These are phyloP conservation scores for Pichia sp. DNA, from an alignment of 1,139 yeast genomes.

Conservation along the genomic window DNA sequence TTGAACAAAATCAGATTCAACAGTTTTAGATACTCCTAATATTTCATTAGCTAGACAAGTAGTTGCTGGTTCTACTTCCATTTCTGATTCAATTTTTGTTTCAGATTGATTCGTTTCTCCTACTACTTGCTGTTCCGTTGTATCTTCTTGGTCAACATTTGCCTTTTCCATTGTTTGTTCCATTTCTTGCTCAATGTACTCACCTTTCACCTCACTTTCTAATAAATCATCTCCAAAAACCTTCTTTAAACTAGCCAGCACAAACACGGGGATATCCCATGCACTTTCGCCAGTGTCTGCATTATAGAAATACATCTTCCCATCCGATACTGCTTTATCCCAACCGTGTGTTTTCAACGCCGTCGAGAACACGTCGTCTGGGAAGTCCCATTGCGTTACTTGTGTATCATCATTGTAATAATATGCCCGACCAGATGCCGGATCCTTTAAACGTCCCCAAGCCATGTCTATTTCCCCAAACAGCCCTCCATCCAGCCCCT, in stretches of 20 bases:
- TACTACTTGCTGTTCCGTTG: neutral
- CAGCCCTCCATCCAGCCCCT: no score
- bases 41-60: slow-evolving; percentile 8
- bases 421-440: slow-evolving; percentile 57
- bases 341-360: slow-evolving; percentile 43
- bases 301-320: slow-evolving; percentile 63
- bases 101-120: neutral
- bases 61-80: neutral
- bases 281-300: slow-evolving; percentile 59
- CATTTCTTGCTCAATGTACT: neutral
- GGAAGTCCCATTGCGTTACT: slow-evolving; percentile 79
- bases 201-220: slow-evolving; percentile 13
- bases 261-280: slow-evolving; percentile 69
- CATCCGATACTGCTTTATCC: slow-evolving; percentile 62
- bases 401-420: slow-evolving; percentile 63
- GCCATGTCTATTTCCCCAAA: no score
- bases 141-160: neutral
- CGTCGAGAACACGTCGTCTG: slow-evolving; percentile 41
- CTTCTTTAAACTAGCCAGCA: slow-evolving; percentile 13
- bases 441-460: slow-evolving; percentile 66
- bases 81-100: neutral
- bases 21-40: neutral
- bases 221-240: slow-evolving; percentile 10
- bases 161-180: neutral
- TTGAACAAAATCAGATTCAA: neutral